phyloP scores from a whole-genome alignment of 2,329 filamentous ascomycete genomes.

The Xylariomycetidae sp. region DNA sequence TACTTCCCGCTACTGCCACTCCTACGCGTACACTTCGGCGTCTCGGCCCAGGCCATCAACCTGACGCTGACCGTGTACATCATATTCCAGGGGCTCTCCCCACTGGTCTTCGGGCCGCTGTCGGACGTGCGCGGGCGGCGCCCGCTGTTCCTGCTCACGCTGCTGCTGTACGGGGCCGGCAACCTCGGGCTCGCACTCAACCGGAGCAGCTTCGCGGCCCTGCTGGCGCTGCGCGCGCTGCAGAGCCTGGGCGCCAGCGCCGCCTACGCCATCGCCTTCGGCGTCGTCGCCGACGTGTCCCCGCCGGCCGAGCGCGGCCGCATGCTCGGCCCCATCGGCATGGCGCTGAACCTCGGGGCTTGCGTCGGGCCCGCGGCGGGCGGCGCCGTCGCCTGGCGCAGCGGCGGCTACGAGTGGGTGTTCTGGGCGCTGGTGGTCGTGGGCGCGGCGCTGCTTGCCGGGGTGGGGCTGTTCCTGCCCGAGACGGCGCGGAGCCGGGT shows the following conservation, averaged over 20 bases:
- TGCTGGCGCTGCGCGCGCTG: constrained; percentile 7
- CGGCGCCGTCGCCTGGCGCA: constrained; percentile 3
- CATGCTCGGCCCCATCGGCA: constrained; percentile 7
- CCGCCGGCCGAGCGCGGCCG: constrained; percentile 5
- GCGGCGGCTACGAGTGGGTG: constrained; percentile 4
- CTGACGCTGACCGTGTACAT: constrained; percentile 34
- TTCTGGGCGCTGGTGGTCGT: constrained; percentile 9
- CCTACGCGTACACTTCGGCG: constrained; percentile 14
- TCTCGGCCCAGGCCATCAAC: constrained; percentile 25
- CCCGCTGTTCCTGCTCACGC: constrained; percentile 34
- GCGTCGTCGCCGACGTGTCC: constrained; percentile 7
- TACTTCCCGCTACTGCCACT: constrained; percentile 22
- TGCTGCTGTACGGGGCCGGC: constrained; percentile 39
- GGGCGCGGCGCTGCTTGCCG: not conserved
- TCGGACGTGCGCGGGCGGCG: constrained; percentile 29
- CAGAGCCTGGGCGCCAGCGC: constrained; percentile 9
- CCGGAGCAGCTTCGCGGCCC: constrained; percentile 7
- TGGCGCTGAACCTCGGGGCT: constrained; percentile 3
- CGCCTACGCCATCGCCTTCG: constrained; percentile 5
- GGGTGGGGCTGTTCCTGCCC: constrained; percentile 6
- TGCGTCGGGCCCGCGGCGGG: constrained; percentile 9
- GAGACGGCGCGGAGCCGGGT: constrained; percentile 10
- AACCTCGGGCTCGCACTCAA: constrained; percentile 38
- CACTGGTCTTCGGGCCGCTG: constrained; percentile 24
- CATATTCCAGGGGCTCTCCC: constrained; percentile 38